Conservation (phyloP, 2,329 filamentous ascomycete genomes). For the Tolypocladium ovalisporum region DNA sequence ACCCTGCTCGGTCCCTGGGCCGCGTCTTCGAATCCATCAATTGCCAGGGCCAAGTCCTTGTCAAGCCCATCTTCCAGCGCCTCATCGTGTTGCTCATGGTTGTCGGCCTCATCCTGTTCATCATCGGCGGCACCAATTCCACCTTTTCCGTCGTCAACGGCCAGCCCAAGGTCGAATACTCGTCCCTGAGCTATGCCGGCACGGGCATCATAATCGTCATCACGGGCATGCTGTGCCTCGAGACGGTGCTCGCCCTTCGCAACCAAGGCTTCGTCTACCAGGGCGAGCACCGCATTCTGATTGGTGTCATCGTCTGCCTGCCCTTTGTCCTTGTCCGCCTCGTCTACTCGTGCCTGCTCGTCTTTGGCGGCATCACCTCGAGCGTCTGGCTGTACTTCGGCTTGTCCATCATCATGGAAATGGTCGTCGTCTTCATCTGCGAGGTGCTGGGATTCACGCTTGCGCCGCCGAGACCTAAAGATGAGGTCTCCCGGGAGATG, state of each 20-base stretch:
- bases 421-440: conserved; percentile 18
- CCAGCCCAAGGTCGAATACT: conserved; percentile 15
- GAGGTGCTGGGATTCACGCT: conserved; percentile 19
- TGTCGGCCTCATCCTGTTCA: conserved; percentile 24
- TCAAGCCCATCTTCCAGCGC: conserved; percentile 17
- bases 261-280: conserved; percentile 29
- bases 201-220: conserved; percentile 21
- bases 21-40: conserved; percentile 35
- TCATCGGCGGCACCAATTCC: conserved; percentile 19
- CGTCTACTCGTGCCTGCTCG: conserved; percentile 16
- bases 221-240: conserved; percentile 27
- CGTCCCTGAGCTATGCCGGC: conserved; percentile 15
- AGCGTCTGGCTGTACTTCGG: conserved; percentile 18
- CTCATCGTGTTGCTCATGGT: conserved; percentile 30
- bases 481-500: neutral
- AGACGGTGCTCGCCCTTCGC: conserved; percentile 25
- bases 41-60: conserved; percentile 18
- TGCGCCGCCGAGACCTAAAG: conserved; percentile 1
- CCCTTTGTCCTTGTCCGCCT: conserved; percentile 23
- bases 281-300: conserved; percentile 44
- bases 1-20: conserved; percentile 19
- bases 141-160: conserved; percentile 10
- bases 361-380: conserved; percentile 13
- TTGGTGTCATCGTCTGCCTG: conserved; percentile 22
- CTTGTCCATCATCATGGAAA: conserved; percentile 21